Evolutionary conservation across 768 basidiomycete genomes (phyloP), one percentile per base, ranked within the genome.

Genomic region (Podaxis sp.): DNA sequence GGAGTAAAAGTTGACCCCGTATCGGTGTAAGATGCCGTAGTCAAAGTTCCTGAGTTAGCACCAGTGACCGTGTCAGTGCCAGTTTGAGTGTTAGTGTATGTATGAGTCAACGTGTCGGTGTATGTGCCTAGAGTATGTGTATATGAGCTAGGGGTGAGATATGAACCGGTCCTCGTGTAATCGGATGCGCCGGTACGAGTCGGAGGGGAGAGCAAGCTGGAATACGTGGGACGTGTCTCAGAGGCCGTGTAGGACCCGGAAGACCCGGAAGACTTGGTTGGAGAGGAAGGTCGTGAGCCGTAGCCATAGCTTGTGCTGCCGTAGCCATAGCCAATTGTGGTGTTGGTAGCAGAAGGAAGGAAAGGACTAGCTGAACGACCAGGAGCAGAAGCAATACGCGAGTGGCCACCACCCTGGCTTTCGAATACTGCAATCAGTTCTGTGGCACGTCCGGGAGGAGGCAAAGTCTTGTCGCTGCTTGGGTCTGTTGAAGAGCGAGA

Each of bases 371-470:
- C 64, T 4, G 77, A 69, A 41, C 74, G 72, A 46, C 75, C 76
- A 1, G 84, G 84, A 41, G 80, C 75, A 3, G 90, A 90, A 0
- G 83, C 70, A 0, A 82, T 76, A 36, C 89, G 81, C 6, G 81
- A 72, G 67, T 88, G 88, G n/a, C 78, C 72, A 24, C 71, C 74
- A 33, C 75, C 74, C 17, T 72, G 76, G 7, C 82, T 77, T 61
- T 78, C 91, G 63, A 92, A 93, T 30, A 88, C 84, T 0, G 91
- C 90, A 41, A 90, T 89, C 54, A 93, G 81, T 59, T 90, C 87
- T 13, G 81, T 88, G 0, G 89, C 80, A 15, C 88, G 84, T 38
- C 87, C 78, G 1, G 84, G 84, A 50, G 81, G 84, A 53, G 79
- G 81, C 46, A 78, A 72, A 28, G 74, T 80, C 8, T 76, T 75